phyloP scores from a whole-genome alignment of 352 stramenopile species.

The Peronosclerospora sorghi region DNA sequence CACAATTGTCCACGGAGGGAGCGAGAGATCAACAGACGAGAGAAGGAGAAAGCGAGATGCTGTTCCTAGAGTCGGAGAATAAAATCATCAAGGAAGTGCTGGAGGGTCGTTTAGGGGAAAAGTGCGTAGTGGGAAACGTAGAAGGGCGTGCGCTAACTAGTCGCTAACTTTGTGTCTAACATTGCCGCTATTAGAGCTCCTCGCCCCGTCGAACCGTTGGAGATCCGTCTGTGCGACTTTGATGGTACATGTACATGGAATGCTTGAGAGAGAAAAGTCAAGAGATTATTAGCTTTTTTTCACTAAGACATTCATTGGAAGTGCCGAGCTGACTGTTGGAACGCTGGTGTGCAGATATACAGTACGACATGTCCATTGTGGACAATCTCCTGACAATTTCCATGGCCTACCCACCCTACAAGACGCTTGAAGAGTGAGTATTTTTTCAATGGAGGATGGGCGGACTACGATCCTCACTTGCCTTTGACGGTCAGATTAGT shows the following conservation, averaged over 20 bases:
- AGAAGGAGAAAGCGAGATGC: too few species aligned
- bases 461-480: slow-evolving; percentile 1
- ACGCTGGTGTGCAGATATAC: slow-evolving; percentile 39
- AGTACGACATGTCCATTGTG: slow-evolving; percentile 74
- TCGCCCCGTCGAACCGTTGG: slow-evolving; percentile 58
- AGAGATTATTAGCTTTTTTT: not conserved
- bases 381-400: slow-evolving; percentile 58
- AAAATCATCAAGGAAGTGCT: slow-evolving; percentile 85
- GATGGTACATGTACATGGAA: slow-evolving; percentile 32
- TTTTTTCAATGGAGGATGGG: not conserved
- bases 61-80: slow-evolving; percentile 80
- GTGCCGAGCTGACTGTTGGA: slow-evolving; percentile 1
- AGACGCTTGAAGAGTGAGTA: slow-evolving; percentile 44
- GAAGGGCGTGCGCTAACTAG: too few species aligned
- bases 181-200: slow-evolving; percentile 26
- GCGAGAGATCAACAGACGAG: too few species aligned
- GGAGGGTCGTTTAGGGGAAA: slow-evolving; percentile 50
- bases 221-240: slow-evolving; percentile 79
- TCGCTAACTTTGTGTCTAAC: too few species aligned
- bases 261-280: not conserved
- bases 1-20: too few species aligned
- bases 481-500: slow-evolving; percentile 31
- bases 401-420: slow-evolving; percentile 70
- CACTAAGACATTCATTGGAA: not conserved
- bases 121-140: slow-evolving; percentile 25